phyloP scores from a whole-genome alignment of 163 green algal genomes.

The Chloromonas sp. region DNA sequence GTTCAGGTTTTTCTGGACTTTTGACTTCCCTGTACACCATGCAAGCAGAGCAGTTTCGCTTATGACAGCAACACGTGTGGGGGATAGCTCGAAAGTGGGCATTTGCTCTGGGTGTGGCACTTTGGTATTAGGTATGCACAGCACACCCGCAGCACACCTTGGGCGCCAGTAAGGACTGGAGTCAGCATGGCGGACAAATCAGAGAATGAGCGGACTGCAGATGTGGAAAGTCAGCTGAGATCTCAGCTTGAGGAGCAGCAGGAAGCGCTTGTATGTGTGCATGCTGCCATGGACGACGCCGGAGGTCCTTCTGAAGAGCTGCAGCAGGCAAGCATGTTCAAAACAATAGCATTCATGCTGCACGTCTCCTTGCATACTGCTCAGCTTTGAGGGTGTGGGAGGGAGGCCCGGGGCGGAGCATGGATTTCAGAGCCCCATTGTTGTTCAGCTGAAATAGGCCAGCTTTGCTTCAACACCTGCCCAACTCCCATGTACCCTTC shows the following conservation, averaged over 20 bases:
- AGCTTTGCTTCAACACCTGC: too few relatives aligned
- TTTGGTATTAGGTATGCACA: not conserved
- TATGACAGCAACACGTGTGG: too few relatives aligned
- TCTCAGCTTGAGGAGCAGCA: not conserved
- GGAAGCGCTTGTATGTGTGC: not conserved
- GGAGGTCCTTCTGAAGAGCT: not conserved
- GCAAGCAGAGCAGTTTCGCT: too few relatives aligned
- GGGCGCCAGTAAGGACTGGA: not conserved
- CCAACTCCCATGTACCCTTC: not conserved
- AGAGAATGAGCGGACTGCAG: not conserved
- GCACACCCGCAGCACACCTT: not conserved
- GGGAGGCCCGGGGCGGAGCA: not conserved
- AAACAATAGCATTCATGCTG: not conserved
- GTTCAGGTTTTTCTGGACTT: too few relatives aligned
- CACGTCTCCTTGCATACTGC: not conserved
- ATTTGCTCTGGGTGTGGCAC: too few relatives aligned
- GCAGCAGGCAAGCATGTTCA: not conserved
- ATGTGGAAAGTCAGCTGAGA: not conserved
- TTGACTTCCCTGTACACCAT: too few relatives aligned
- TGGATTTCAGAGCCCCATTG: not conserved
- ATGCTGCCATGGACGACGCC: not conserved
- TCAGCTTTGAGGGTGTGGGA: not conserved
- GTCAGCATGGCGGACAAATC: not conserved
- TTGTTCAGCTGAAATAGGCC: too few relatives aligned
- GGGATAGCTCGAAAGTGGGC: too few relatives aligned